Evolutionary conservation across 2,329 filamentous ascomycete species (phyloP).

Genomic region (Fusarium chaquense): DNA sequence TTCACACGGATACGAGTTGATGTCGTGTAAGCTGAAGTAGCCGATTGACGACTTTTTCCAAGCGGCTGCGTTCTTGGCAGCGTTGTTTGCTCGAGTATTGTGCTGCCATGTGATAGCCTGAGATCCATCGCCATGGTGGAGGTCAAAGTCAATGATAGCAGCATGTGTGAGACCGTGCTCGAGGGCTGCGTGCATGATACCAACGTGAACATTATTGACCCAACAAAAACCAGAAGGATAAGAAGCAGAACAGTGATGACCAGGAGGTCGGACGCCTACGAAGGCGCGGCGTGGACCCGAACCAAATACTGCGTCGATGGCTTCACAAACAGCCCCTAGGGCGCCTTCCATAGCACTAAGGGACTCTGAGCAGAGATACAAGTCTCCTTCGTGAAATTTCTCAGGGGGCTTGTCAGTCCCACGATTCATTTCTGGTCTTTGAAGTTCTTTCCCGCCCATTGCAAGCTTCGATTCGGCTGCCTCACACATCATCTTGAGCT

Average conservation of each 20-base stretch:
- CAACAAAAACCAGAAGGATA: slow-evolving; percentile 97
- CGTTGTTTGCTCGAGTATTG: slow-evolving; percentile 74
- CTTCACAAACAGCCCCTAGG: slow-evolving; percentile 92
- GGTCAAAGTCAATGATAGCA: slow-evolving; percentile 91
- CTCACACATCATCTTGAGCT: slow-evolving; percentile 86
- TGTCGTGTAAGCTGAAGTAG: slow-evolving; percentile 97
- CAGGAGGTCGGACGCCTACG: slow-evolving; percentile 90
- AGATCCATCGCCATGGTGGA: slow-evolving; percentile 95
- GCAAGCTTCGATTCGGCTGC: slow-evolving; percentile 82
- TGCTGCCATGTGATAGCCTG: slow-evolving; percentile 94
- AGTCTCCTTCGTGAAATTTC: slow-evolving; percentile 85
- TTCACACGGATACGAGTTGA: slow-evolving; percentile 98
- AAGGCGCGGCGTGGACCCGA: slow-evolving; percentile 81
- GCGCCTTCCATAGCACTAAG: slow-evolving; percentile 89
- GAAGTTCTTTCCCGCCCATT: slow-evolving; percentile 80
- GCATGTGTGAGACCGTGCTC: slow-evolving; percentile 91
- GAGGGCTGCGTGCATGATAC: slow-evolving; percentile 89
- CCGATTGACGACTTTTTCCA: slow-evolving; percentile 91
- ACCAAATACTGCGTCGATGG: slow-evolving; percentile 84
- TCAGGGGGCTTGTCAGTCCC: slow-evolving; percentile 60
- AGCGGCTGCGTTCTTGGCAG: slow-evolving; percentile 76
- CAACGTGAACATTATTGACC: slow-evolving; percentile 98
- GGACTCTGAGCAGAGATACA: slow-evolving; percentile 91
- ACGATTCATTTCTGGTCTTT: slow-evolving; percentile 73
- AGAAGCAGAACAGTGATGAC: slow-evolving; percentile 92